Evolutionary conservation across 495 filamentous ascomycete species (phyloP), one percentile per base, ranked within the genome.

Genomic region (Usnea hakonensis): DNA sequence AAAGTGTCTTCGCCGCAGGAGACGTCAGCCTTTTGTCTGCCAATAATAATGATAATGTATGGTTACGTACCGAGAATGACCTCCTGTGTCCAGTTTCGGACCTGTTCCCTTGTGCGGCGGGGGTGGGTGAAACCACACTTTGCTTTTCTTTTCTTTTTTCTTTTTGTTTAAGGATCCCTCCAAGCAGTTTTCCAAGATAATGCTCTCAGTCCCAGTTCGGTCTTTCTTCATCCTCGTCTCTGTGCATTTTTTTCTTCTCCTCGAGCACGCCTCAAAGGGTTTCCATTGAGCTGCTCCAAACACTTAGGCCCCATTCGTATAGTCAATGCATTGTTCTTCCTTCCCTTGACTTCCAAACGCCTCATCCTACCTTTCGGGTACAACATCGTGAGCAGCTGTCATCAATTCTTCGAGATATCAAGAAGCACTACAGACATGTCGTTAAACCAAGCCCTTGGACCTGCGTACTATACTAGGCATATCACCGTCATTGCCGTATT

Each of bases 401-500:
- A 50, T 14, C 10, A 11, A 2, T 16, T 3, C 26, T 17, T 50
- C 5, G 46, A 16, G 26, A 11, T 28, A 16, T 30, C 46, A 4
- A 7, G 11, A 5, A 46, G 14, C 1, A 23, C 7, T 14, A 11
- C 48, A 52, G 16, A 1, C 5, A 52, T 52, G 48, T 32, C 48
- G 48, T 13, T 30, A 26, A 52, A 52, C 48, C 26, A 32, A 28
- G 9, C 5, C 16, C 48, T 52, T 14, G 48, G 48, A 3, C 13
- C 16, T 7, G 11, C 13, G 19, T 32, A 52, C 48, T 32, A 52
- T 28, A 23, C 61, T 50, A 30, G 36, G 23, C 48, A 64, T 14
- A n/a, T 64, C 37, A 44, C 26, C 26, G 35, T 64, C 8, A 8
- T 67, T 37, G 5, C 56, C 11, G 33, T 64, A 16, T 67, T 67